A percentile compares a stretch with the other conserved stretches of the same genome.
These are phyloP conservation scores for Oenanthe sinensis DNA, from an alignment of 129 eudicot species.

Conservation along the genomic window DNA sequence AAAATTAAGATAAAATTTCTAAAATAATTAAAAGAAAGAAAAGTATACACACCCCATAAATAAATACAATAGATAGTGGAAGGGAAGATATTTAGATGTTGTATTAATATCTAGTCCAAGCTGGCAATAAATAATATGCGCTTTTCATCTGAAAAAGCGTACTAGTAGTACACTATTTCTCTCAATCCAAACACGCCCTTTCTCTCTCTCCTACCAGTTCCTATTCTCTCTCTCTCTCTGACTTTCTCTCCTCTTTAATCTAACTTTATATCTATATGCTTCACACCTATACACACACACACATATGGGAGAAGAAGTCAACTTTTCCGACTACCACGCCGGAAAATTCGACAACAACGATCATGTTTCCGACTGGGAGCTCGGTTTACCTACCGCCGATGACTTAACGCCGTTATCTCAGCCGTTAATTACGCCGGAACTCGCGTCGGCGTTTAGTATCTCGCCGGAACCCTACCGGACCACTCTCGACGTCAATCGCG, in stretches of 20 bases:
- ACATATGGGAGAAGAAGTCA: slow-evolving; percentile 25
- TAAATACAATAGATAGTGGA: not conserved
- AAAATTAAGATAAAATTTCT: too few species aligned
- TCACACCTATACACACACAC: not conserved
- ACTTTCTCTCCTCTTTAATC: not conserved
- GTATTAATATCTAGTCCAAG: slow-evolving; percentile 25
- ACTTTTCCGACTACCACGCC: slow-evolving; percentile 15
- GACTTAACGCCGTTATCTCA: slow-evolving; percentile 32
- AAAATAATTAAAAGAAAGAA: too few species aligned
- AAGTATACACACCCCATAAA: too few species aligned
- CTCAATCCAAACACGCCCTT: not conserved
- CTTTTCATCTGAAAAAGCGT: slow-evolving; percentile 22
- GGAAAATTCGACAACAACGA: slow-evolving; percentile 15
- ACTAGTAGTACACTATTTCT: not conserved
- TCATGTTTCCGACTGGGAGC: slow-evolving; percentile 70
- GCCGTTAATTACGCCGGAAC: slow-evolving; percentile 47
- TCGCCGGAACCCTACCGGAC: slow-evolving; percentile 66
- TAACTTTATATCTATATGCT: too few species aligned
- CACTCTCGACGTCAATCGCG: slow-evolving; percentile 62
- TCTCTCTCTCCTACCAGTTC: not conserved
- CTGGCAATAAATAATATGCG: slow-evolving; percentile 24
- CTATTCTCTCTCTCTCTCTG: slow-evolving; percentile 5
- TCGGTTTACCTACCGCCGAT: slow-evolving; percentile 50
- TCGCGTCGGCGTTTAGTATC: slow-evolving; percentile 75
- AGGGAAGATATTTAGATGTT: slow-evolving; percentile 11